Evolutionary conservation across 2,329 filamentous ascomycete genomes (phyloP).

Genomic region (Trichoderma brevicompactum): DNA sequence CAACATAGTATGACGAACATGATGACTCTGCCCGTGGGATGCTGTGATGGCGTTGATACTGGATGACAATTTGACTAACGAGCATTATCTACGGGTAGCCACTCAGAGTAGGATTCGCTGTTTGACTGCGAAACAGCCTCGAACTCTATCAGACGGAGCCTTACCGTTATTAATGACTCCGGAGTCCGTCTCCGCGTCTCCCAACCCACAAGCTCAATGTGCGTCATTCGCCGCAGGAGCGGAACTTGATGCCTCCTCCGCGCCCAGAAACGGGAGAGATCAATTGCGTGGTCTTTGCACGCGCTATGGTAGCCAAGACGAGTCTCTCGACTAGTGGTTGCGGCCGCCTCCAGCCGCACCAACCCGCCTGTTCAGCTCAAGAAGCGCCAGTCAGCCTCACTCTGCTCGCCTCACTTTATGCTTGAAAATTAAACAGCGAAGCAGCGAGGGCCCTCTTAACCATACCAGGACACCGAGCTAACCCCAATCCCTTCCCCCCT

Average conservation of each 20-base stretch:
- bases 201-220: neutral
- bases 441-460: neutral
- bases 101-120: neutral
- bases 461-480: constrained; percentile 22
- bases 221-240: constrained; percentile 6
- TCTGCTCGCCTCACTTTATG: constrained; percentile 13
- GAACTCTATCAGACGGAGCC: neutral
- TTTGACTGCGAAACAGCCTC: neutral
- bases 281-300: neutral
- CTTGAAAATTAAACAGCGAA: neutral
- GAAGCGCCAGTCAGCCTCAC: constrained; percentile 2
- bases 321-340: neutral
- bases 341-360: constrained; percentile 25
- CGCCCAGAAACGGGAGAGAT: neutral
- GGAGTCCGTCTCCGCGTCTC: neutral
- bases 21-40: constrained; percentile 1
- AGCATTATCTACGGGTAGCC: neutral
- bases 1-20: neutral
- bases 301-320: too few relatives aligned
- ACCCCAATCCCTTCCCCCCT: neutral
- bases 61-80: constrained; percentile 14
- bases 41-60: constrained; percentile 11
- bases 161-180: neutral
- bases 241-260: constrained; percentile 3
- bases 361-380: neutral